These are phyloP conservation scores for Nigrograna mackinnonii DNA, from an alignment of 2,329 filamentous ascomycete species.

Conservation along the genomic window DNA sequence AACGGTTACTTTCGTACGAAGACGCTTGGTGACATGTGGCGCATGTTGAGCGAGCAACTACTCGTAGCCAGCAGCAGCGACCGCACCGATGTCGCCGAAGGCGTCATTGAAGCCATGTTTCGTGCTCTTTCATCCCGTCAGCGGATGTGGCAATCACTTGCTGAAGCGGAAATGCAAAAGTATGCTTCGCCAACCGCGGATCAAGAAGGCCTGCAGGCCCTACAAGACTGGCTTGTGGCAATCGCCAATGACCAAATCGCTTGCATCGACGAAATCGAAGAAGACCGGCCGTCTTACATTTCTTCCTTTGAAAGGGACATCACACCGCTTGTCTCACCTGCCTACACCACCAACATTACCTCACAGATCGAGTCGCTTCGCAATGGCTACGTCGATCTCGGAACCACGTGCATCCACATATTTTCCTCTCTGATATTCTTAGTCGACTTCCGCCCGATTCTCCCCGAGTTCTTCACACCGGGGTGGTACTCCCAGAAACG, in stretches of 20 bases:
- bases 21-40: constrained; percentile 93
- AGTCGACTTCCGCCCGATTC: constrained; percentile 83
- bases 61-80: constrained; percentile 82
- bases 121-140: constrained; percentile 81
- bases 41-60: constrained; percentile 93
- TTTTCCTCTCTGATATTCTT: constrained; percentile 88
- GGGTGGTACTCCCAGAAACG: constrained; percentile 85
- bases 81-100: constrained; percentile 88
- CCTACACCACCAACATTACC: constrained; percentile 74
- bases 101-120: constrained; percentile 96
- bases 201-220: constrained; percentile 70
- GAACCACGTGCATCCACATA: constrained; percentile 86
- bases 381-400: constrained; percentile 93
- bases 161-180: constrained; percentile 80
- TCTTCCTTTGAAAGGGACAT: constrained; percentile 84
- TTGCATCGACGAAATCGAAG: constrained; percentile 80
- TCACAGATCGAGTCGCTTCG: constrained; percentile 75
- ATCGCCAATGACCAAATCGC: constrained; percentile 98
- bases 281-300: constrained; percentile 77
- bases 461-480: constrained; percentile 87
- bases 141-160: constrained; percentile 81
- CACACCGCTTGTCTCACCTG: constrained; percentile 76
- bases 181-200: constrained; percentile 65
- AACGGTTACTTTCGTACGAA: constrained; percentile 91
- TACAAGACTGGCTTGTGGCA: constrained; percentile 91